phyloP scores from a whole-genome alignment of 176 grass and related monocot genomes.

The Oropetium thomaeum region DNA sequence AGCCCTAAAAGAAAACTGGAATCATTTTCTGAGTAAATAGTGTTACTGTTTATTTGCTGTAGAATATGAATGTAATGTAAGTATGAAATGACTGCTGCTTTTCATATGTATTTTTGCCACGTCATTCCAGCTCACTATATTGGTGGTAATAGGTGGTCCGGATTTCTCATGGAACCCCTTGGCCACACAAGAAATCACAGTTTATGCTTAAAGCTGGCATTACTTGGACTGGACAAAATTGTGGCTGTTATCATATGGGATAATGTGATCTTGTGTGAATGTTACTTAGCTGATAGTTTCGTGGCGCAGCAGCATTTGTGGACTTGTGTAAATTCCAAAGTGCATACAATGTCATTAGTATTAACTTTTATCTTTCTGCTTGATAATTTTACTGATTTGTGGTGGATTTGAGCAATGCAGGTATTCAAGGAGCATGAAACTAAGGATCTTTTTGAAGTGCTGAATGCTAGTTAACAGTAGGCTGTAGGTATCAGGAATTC shows the following conservation, averaged over 20 bases:
- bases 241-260: neutral
- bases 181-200: neutral
- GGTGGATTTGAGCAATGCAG: constrained; percentile 34
- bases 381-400: neutral
- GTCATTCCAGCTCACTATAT: neutral
- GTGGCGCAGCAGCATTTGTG: neutral
- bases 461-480: constrained; percentile 56
- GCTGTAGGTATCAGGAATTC: constrained; percentile 32
- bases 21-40: neutral
- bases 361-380: neutral
- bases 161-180: neutral
- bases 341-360: neutral
- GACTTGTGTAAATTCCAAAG: neutral
- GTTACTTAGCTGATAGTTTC: neutral
- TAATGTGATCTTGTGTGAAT: neutral
- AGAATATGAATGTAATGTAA: neutral
- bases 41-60: neutral
- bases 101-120: neutral
- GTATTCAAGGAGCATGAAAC: constrained; percentile 62
- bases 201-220: neutral
- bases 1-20: too few relatives aligned
- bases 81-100: neutral
- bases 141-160: neutral
- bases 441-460: constrained; percentile 42
- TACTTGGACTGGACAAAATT: neutral